Conservation (phyloP, 768 basidiomycete genomes). For the Calocybe indica region DNA sequence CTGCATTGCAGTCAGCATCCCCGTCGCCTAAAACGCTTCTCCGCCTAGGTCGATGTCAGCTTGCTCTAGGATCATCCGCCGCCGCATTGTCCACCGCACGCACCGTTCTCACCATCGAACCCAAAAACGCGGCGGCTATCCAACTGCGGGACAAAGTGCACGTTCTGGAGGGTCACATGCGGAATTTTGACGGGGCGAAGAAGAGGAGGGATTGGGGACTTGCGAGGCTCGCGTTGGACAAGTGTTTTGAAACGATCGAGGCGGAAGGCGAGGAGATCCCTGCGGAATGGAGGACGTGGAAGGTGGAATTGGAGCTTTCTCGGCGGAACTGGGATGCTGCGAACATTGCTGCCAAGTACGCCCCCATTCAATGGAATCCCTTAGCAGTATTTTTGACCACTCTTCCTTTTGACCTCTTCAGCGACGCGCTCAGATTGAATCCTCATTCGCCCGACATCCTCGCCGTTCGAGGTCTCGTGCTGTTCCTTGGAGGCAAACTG, state of each 20-base stretch:
- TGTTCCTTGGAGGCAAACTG: slow-evolving; percentile 69
- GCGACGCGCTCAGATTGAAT: slow-evolving; percentile 69
- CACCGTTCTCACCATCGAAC: slow-evolving; percentile 55
- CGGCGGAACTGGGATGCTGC: slow-evolving; percentile 73
- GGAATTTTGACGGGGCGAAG: slow-evolving; percentile 53
- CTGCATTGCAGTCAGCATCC: slow-evolving; percentile 50
- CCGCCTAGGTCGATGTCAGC: slow-evolving; percentile 78
- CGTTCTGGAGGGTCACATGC: slow-evolving; percentile 59
- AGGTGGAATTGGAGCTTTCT: slow-evolving; percentile 71
- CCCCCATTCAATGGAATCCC: slow-evolving; percentile 7
- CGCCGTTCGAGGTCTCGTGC: slow-evolving; percentile 68
- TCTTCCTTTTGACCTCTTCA: slow-evolving; percentile 18
- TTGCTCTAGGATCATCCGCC: slow-evolving; percentile 66
- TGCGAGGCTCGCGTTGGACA: slow-evolving; percentile 75
- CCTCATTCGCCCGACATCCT: slow-evolving; percentile 77
- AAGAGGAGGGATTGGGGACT: slow-evolving; percentile 67
- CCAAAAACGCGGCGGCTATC: slow-evolving; percentile 50
- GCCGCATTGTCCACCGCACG: slow-evolving; percentile 65
- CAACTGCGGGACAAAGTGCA: slow-evolving; percentile 58
- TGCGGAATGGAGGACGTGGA: slow-evolving; percentile 75
- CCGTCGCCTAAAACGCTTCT: slow-evolving; percentile 76
- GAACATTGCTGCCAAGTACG: slow-evolving; percentile 67
- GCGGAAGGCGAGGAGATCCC: slow-evolving; percentile 74
- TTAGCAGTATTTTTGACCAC: not conserved
- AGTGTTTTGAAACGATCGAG: slow-evolving; percentile 67